A percentile compares a stretch with the other conserved stretches of the same genome.
Conservation (phyloP, 441 rosid species). For the Populus trichocarpa region DNA sequence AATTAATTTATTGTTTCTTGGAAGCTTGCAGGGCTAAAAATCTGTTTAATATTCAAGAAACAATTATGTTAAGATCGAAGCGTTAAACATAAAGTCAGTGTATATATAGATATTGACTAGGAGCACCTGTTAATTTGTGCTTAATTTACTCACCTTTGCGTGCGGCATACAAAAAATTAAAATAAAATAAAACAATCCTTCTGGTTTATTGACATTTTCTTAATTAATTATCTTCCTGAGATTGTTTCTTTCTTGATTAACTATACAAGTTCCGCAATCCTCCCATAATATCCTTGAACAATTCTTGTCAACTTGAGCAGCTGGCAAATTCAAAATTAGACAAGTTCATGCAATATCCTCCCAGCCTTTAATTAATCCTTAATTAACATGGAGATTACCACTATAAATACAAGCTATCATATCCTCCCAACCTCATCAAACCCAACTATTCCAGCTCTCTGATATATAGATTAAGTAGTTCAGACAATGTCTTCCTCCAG, state of each 20-base stretch:
- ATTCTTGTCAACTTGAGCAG: background rate
- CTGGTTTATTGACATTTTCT: background rate
- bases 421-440: background rate
- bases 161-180: background rate
- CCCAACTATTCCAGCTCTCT: background rate
- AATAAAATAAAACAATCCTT: too few relatives aligned
- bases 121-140: too few relatives aligned
- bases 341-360: background rate
- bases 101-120: too few relatives aligned
- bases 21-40: too few relatives aligned
- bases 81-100: too few relatives aligned
- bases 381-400: background rate
- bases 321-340: constrained; percentile 2
- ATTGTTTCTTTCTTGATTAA: background rate
- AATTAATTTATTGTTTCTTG: too few relatives aligned
- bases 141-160: background rate
- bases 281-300: background rate
- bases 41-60: too few relatives aligned
- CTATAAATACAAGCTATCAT: constrained; percentile 11
- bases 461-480: background rate
- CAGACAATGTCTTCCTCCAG: background rate
- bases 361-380: background rate
- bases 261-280: background rate
- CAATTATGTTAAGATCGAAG: too few relatives aligned
- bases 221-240: background rate